Base-by-base conservation (phyloP, 208 protist genomes). In the Naegleria gruberi region DNA sequence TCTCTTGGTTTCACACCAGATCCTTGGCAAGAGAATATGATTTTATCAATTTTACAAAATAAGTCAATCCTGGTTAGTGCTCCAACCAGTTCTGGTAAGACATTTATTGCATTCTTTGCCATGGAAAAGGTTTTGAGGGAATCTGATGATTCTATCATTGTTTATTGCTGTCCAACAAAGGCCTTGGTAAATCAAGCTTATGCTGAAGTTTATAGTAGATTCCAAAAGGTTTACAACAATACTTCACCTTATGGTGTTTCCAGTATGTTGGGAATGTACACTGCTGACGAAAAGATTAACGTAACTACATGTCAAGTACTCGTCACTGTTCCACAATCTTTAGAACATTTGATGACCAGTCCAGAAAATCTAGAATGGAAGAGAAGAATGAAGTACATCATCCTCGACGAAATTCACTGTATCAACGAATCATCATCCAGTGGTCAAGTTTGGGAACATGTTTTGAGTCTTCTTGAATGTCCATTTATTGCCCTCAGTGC, bases 1-100 rank as follows among this genome's bases (percentile, higher is more conserved):
- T 30, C 19, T 86, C 43, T 86, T 43, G 82, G 46, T 30, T 91
- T 91, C 12, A 47, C 17, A 23, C 90, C 90, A 42, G 90, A 91
- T 65, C 37, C 12, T 37, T 91, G 90, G 90, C 90, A 91, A 89
- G 15, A 65, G 2, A 19, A 89, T 4, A 30, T 91, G 34, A 65
- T 91, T 23, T 5, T 89, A 8, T 17, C n/a, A 34, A 55, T 91
- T n/a, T 12, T 37, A 8, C 30, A 74, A n/a, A 46, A 89, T 26
- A 44, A 51, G 37, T 40, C 17, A 40, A 37, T 74, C 10, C 12
- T 91, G 12, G 43, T 57, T 77, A 19, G 7, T 45, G 82, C 84
- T 43, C 90, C 90, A n/a, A 91, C 90, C 0, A 65, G 41, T 45
- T n/a, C 40, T 23, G 90, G 90, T n/a, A 91, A 91, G 30, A 90